These are phyloP conservation scores for Colletotrichum lentis DNA, from an alignment of 2,329 filamentous ascomycete genomes.

Conservation along the genomic window DNA sequence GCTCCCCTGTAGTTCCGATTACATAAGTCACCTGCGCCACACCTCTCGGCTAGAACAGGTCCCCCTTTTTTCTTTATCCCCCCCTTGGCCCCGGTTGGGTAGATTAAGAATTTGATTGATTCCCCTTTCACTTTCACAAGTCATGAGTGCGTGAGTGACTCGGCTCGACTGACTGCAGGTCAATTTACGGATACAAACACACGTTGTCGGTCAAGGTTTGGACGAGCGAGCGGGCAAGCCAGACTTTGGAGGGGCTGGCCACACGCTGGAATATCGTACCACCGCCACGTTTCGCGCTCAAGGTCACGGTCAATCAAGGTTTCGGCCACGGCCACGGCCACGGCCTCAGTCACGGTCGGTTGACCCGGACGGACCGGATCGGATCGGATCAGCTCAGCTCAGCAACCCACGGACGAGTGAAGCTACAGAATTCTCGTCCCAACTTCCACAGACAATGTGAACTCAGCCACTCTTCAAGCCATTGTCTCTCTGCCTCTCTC, in stretches of 20 bases:
- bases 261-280: not conserved
- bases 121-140: not conserved
- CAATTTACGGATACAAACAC: not conserved
- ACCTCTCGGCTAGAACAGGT: not conserved
- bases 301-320: not conserved
- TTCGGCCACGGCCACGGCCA: no score
- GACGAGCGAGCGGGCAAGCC: not conserved
- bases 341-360: no score
- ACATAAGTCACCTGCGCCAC: not conserved
- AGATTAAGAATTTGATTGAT: conserved; percentile 4
- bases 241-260: not conserved
- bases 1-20: not conserved
- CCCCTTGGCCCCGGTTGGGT: not conserved
- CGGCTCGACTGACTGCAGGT: not conserved
- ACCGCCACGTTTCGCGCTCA: not conserved
- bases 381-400: no score
- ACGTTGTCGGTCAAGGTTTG: not conserved
- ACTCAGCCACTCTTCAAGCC: not conserved
- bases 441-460: not conserved
- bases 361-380: not conserved
- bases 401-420: not conserved
- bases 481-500: not conserved
- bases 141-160: not conserved
- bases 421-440: not conserved
- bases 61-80: conserved; percentile 2